A percentile compares a stretch with the other conserved stretches of the same genome.
These are phyloP conservation scores for Cladosporium sp. DNA, from an alignment of 2,329 filamentous ascomycete species.

Conservation along the genomic window DNA sequence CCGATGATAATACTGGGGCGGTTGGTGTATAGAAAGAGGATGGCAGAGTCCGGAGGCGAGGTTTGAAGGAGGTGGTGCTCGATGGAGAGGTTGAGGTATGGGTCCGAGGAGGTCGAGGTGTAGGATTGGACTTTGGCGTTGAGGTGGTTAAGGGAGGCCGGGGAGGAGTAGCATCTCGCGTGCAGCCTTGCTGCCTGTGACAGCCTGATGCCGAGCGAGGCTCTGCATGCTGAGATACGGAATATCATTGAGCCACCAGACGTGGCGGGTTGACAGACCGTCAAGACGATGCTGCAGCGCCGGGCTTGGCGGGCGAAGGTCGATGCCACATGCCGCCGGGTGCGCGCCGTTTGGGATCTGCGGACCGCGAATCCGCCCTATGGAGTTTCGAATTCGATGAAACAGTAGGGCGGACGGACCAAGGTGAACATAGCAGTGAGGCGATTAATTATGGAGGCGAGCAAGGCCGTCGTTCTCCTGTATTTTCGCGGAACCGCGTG, in stretches of 20 bases:
- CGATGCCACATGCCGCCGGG: not conserved
- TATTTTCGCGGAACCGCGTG: too few relatives aligned
- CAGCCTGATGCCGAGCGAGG: slow-evolving; percentile 13
- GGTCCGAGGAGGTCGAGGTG: slow-evolving; percentile 54
- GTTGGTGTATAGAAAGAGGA: slow-evolving; percentile 87
- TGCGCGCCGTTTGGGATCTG: slow-evolving; percentile 6
- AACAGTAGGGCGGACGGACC: not conserved
- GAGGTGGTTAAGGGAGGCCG: slow-evolving; percentile 17
- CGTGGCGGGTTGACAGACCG: not conserved
- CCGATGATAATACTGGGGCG: slow-evolving; percentile 82
- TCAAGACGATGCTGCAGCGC: not conserved
- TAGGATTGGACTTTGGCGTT: slow-evolving; percentile 38
- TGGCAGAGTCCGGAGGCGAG: slow-evolving; percentile 61
- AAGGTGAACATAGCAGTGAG: too few relatives aligned
- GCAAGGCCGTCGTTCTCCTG: too few relatives aligned
- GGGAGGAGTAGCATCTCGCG: slow-evolving; percentile 22
- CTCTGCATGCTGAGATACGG: slow-evolving; percentile 19
- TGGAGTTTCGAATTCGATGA: not conserved
- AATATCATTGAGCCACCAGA: slow-evolving; percentile 25
- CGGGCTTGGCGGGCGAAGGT: not conserved
- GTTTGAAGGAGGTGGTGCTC: slow-evolving; percentile 83
- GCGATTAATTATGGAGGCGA: too few relatives aligned
- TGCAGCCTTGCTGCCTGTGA: slow-evolving; percentile 7
- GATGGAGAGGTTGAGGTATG: slow-evolving; percentile 86
- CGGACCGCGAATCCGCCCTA: slow-evolving; percentile 1